A percentile compares a stretch with the other conserved stretches of the same genome.
phyloP scores from a whole-genome alignment of 192 early-diverging fungal species.

The Ambispora gerdemannii region DNA sequence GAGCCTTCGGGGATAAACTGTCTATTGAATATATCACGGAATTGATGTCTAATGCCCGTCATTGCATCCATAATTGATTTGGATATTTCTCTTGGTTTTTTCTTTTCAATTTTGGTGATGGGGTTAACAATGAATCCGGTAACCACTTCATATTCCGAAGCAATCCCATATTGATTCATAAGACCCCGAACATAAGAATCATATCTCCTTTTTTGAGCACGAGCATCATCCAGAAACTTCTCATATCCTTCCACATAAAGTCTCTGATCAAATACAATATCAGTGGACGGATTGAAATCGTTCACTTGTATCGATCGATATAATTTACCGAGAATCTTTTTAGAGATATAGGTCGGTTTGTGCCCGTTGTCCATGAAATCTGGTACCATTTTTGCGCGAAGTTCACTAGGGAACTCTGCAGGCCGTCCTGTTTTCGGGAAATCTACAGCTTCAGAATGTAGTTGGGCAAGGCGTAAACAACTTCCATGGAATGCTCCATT shows the following conservation, averaged over 20 bases:
- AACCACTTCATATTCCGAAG: slow-evolving; percentile 39
- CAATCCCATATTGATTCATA: slow-evolving; percentile 67
- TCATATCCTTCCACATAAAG: slow-evolving; percentile 50
- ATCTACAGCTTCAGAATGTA: slow-evolving; percentile 74
- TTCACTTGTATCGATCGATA: slow-evolving; percentile 47
- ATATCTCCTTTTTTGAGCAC: slow-evolving; percentile 41
- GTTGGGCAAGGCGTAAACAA: slow-evolving; percentile 59
- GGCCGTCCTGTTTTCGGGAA: slow-evolving; percentile 68
- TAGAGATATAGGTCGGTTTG: slow-evolving; percentile 50
- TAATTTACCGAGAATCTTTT: slow-evolving; percentile 52
- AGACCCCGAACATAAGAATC: slow-evolving; percentile 51
- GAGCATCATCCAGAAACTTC: slow-evolving; percentile 50
- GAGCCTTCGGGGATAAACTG: slow-evolving; percentile 36
- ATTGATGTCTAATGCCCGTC: slow-evolving; percentile 37
- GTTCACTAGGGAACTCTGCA: slow-evolving; percentile 42
- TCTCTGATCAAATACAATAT: slow-evolving; percentile 39
- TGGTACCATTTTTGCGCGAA: slow-evolving; percentile 49
- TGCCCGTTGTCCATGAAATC: slow-evolving; percentile 72
- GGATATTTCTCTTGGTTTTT: slow-evolving; percentile 49
- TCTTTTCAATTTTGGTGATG: slow-evolving; percentile 44
- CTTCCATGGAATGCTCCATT: slow-evolving; percentile 48
- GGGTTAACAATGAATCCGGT: slow-evolving; percentile 40
- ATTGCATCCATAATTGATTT: slow-evolving; percentile 45
- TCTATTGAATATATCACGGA: slow-evolving; percentile 47
- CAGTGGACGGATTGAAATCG: slow-evolving; percentile 45